Conservation (phyloP, 1,284 basidiomycete species). For the Ganoderma sinense region DNA sequence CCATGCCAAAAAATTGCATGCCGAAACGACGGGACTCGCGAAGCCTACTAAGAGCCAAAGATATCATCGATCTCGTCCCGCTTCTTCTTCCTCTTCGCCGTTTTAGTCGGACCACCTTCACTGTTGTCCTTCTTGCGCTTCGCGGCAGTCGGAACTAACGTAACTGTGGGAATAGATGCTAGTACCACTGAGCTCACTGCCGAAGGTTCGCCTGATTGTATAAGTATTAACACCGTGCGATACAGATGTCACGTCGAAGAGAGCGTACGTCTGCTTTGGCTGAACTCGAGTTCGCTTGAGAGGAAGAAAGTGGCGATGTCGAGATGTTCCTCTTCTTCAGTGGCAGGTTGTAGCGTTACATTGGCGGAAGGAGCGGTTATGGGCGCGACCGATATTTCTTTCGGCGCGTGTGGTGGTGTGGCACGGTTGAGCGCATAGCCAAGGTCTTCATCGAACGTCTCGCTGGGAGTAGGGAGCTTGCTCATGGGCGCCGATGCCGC, state of each 20-base stretch:
- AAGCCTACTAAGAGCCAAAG: conserved; percentile 55
- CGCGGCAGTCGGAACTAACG: not conserved
- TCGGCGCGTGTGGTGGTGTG: conserved; percentile 8
- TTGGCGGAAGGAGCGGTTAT: too few species aligned
- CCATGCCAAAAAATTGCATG: not conserved
- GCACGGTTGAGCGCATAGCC: conserved; percentile 20
- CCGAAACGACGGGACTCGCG: not conserved
- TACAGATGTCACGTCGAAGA: not conserved
- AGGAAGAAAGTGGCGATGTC: conserved; percentile 19
- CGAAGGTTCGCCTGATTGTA: not conserved
- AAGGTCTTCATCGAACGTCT: conserved; percentile 26
- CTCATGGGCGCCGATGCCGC: not conserved
- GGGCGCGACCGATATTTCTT: not conserved
- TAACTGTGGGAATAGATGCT: not conserved
- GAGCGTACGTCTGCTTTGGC: conserved; percentile 8
- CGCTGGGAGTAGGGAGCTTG: conserved; percentile 8
- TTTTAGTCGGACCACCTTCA: conserved; percentile 33
- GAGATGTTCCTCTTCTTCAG: not conserved
- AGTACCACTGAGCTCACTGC: not conserved
- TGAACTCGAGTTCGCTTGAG: conserved; percentile 17
- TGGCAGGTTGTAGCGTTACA: not conserved
- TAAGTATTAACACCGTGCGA: not conserved
- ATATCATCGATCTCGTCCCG: conserved; percentile 74
- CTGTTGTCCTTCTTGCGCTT: conserved; percentile 32
- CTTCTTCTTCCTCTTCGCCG: conserved; percentile 47